Base-by-base conservation (phyloP, 163 green algal species). In the Scenedesmus sp. region DNA sequence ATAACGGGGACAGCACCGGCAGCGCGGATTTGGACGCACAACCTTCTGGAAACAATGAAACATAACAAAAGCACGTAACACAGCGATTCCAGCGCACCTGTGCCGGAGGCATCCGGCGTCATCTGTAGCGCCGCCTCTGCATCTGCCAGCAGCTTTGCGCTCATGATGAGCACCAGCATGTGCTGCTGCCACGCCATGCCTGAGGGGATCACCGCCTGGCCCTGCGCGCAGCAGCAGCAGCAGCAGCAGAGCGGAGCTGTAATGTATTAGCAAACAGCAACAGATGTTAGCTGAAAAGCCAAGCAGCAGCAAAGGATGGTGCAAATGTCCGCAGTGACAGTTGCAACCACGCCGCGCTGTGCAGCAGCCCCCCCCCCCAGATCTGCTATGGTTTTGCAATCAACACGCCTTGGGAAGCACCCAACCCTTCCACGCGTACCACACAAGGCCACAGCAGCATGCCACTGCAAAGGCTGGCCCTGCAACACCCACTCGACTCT, bases 111-210 rank as follows among this genome's bases (percentile, higher is more conserved):
- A 13, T 91, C 87, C 4, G 59, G 64, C 23, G 90, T 77, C 79
- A 96, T 93, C 92, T 98, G 97, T 66, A 99, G 94, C 92, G 98
- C 90, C 16, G 91, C 91, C 91, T 99, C 98, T 23, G 98, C 97
- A 86, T 98, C 96, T 84, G 95, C 95, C 55, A 99, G 94, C 88
- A 99, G 96, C 94, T 99, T 99, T 60, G 96, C 97, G 55, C 95
- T 97, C 57, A 98, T 96, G 82, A 96, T 94, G 54, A 99, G 95
- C 84, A 99, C 95, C 82, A 99, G 96, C 59, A 99, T 93, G 89
- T 99, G 95, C 62, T 95, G 94, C 86, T 95, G 95, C 98, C 98
- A 99, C 34, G 96, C 88, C 86, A 96, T 91, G 82, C 98, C 97
- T 89, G 96, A 97, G 79, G 97, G 97, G 76, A 99, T 96, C 64